Conservation (phyloP, 257 asterid genomes). For the Phtheirospermum japonicum region DNA sequence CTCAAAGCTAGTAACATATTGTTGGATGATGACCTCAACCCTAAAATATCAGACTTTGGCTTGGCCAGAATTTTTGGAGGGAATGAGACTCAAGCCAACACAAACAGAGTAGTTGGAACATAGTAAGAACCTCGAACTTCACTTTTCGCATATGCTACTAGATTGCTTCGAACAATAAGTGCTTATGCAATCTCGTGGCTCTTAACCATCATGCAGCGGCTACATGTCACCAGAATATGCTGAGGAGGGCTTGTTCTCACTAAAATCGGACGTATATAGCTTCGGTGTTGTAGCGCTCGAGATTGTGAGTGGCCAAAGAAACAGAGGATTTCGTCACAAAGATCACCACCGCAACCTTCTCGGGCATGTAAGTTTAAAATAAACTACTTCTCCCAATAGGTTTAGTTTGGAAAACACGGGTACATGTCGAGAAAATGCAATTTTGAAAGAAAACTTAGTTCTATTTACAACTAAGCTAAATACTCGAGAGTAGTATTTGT, state of each 20-base stretch:
- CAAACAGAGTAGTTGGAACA: slow-evolving; percentile 33
- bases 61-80: slow-evolving; percentile 22
- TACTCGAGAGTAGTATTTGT: too few relatives aligned
- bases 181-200: neutral
- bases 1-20: slow-evolving; percentile 37
- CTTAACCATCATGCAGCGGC: neutral
- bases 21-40: slow-evolving; percentile 31
- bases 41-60: slow-evolving; percentile 42
- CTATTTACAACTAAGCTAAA: too few relatives aligned
- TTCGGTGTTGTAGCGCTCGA: slow-evolving; percentile 4
- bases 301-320: slow-evolving; percentile 3
- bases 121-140: slow-evolving; percentile 21
- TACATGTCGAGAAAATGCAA: too few relatives aligned
- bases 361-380: neutral
- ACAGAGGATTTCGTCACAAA: neutral
- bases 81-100: slow-evolving; percentile 28
- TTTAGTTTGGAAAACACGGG: too few relatives aligned
- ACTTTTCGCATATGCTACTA: neutral
- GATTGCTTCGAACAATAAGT: too few relatives aligned
- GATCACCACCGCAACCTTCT: neutral
- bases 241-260: neutral
- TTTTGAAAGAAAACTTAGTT: too few relatives aligned
- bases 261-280: neutral
- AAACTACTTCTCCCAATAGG: too few relatives aligned
- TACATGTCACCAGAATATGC: slow-evolving; percentile 13